These are phyloP conservation scores for Russula sp. DNA, from an alignment of 768 basidiomycete species.

Conservation along the genomic window DNA sequence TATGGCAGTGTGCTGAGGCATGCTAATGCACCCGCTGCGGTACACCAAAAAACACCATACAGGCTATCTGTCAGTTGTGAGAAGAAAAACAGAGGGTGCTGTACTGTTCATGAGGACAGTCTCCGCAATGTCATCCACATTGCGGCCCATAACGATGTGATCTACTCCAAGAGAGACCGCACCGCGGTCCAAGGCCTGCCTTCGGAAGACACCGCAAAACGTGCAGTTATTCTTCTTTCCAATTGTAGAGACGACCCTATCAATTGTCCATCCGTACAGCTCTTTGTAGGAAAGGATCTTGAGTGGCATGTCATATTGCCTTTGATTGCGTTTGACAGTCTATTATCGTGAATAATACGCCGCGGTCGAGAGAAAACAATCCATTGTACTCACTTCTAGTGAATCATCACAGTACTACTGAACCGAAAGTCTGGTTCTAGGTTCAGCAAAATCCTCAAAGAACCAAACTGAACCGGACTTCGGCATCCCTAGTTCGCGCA, in stretches of 20 bases:
- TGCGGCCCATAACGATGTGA: conserved; percentile 98
- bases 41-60: too few relatives aligned
- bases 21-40: too few relatives aligned
- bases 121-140: conserved; percentile 98
- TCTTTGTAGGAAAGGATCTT: conserved; percentile 96
- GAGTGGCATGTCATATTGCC: conserved; percentile 90
- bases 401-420: conserved; percentile 99
- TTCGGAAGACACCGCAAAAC: conserved; percentile 95
- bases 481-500: too few relatives aligned
- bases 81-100: conserved; percentile 24
- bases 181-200: conserved; percentile 94
- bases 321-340: conserved; percentile 97
- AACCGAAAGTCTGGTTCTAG: too few relatives aligned
- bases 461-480: too few relatives aligned
- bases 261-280: conserved; percentile 99
- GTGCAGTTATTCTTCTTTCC: conserved; percentile 99
- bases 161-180: conserved; percentile 84
- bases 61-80: conserved; percentile 3
- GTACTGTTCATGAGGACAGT: conserved; percentile 97
- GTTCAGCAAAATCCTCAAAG: too few relatives aligned
- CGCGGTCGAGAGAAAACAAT: background rate
- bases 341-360: conserved; percentile 28
- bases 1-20: too few relatives aligned
- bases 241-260: conserved; percentile 84
- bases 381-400: conserved; percentile 54